Evolutionary conservation across 2,329 filamentous ascomycete genomes (phyloP), one percentile per base, ranked within the genome.

Genomic region (Venturia effusa): DNA sequence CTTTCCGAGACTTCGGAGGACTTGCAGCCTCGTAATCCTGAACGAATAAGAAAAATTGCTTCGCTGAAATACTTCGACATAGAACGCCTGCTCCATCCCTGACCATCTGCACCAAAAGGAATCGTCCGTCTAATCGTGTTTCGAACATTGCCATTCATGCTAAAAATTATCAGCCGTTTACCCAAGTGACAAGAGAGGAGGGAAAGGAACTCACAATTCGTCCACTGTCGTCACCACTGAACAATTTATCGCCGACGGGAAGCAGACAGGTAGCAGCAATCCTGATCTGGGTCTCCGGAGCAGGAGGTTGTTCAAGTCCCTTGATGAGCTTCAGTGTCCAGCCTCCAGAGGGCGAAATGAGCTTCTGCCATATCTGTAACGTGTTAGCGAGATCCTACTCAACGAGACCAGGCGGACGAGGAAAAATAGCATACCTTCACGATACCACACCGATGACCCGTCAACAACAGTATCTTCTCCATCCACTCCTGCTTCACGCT

Each of bases 221-320:
- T 37, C 94, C 94, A 67, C 92, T 88, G 67, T 97, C 94, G 77
- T 97, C 94, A 3, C 93, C 94, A 0, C 92, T 96, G 75, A 97
- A 97, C 11, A 97, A 86, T 66, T 88, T 83, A 67, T 88, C 87
- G 62, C 90, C 85, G 82, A 92, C 89, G 2, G 93, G 89, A 64
- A 89, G 81, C 62, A 99, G 89, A 72, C 89, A 95, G 43, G 89
- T 96, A 66, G 97, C 92, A 0, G 88, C 87, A 1, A 88, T 87
- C 41, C 74, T 69, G 71, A 85, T 76, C 72, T 83, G 78, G 81
- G 81, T 87, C 61, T 84, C 85, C 68, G 82, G 84, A 61, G 79
- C 77, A 71, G 96, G 90, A 45, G 86, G 80, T 72, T 96, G 90
- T 71, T 96, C 90, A 64, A 99, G 81, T 64, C 88, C 83, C 67